Evolutionary conservation across 352 stramenopile genomes (phyloP).

Genomic region (Phytophthora palmivora): DNA sequence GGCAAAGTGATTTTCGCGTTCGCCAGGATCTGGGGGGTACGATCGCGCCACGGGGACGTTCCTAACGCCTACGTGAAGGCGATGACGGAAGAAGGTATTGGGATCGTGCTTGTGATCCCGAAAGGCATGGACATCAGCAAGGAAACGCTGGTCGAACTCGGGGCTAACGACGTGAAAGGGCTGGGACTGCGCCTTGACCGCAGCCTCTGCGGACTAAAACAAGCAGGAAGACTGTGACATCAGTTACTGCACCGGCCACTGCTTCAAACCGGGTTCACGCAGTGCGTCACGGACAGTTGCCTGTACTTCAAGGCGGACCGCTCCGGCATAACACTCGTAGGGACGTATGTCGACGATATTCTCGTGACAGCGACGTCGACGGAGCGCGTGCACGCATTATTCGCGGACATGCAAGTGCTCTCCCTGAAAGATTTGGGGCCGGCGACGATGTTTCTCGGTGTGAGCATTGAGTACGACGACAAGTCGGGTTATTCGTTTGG

Average conservation of each 20-base stretch:
- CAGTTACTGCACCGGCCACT: not conserved
- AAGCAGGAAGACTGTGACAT: not conserved
- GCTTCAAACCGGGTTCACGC: constrained; percentile 1
- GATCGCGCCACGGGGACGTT: too few species aligned
- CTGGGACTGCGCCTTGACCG: not conserved
- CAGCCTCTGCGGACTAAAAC: constrained; percentile 5
- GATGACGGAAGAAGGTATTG: too few species aligned
- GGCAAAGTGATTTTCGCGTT: not conserved
- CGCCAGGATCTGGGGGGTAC: too few species aligned
- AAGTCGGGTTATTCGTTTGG: not conserved
- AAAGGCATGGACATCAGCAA: not conserved
- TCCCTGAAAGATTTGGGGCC: constrained; percentile 1
- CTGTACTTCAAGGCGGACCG: constrained; percentile 6
- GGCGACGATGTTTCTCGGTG: constrained; percentile 5
- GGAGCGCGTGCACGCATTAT: constrained; percentile 3
- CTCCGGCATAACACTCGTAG: not conserved
- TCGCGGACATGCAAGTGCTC: constrained; percentile 1
- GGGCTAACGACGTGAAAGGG: not conserved
- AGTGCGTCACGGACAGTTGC: constrained; percentile 2
- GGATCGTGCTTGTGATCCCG: too few species aligned
- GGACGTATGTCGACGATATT: constrained; percentile 2
- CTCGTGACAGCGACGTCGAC: constrained; percentile 5
- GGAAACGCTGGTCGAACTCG: not conserved
- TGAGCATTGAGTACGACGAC: constrained; percentile 4
- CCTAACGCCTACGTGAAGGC: too few species aligned